Evolutionary conservation across 2,329 filamentous ascomycete species (phyloP), one percentile per base, ranked within the genome.

Genomic region (Cladophialophora chaetospira): DNA sequence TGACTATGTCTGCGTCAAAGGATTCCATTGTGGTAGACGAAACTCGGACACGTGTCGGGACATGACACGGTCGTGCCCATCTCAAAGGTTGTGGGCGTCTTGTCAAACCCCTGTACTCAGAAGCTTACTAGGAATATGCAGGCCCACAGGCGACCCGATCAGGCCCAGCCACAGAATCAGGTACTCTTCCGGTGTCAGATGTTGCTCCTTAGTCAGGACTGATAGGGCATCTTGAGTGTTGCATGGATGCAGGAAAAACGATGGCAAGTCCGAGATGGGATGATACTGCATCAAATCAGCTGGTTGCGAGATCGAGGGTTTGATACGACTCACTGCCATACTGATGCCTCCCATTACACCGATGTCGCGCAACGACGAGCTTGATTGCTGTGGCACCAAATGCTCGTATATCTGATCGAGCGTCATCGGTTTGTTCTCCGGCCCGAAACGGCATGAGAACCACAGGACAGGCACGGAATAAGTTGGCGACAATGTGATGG

Each of bases 161-260:
- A 96, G 76, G n/a, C 92, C 92, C 61, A 97, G 79, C 92, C 93
- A 97, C 53, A 91, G 76, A 74, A 91, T 82, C 68, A 97, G 79
- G 76, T 97, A 97, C 66, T 86, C 79, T 67, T 86, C 71, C 4
- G 77, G 72, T 15, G 66, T 73, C 42, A 77, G 63, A n/a, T 67
- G 61, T 55, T 65, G 65, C 47, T 67, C 66, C 11, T 71, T 67
- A 65, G 82, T 75, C 67, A 91, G 85, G 49, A 76, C 78, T 65
- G 79, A 78, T 82, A 97, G 88, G 50, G 89, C 88, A 63, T 93
- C 88, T 54, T 88, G 88, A 6, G 94, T 89, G 70, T 89, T 84
- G 74, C 94, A 97, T 21, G 94, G 93, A 75, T 99, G 94, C 66
- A 97, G 82, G 73, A 96, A 97, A 73, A 93, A 97, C 47, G 85